Evolutionary conservation across 192 early-diverging fungal genomes (phyloP), one percentile per base, ranked within the genome.

Genomic region (Spizellomyces sp.): DNA sequence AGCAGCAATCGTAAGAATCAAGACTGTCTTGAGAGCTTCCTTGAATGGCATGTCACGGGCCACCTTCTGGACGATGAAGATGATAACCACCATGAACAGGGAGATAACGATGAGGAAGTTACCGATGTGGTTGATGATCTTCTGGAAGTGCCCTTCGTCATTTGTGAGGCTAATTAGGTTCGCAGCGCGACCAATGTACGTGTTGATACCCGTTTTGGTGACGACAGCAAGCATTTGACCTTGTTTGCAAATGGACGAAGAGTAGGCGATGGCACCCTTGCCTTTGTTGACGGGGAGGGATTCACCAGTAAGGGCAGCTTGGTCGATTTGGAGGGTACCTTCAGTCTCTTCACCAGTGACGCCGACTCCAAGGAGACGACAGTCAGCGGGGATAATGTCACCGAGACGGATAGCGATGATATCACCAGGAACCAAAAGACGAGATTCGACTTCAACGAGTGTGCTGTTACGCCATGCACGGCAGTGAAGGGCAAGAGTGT

Each of bases 71-170:
- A 90, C 90, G 59, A 93, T 69, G 72, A 95, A 87, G 72, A 96
- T 90, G 66, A 98, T 90, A 41, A 89, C 10, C 47, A 79, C 82
- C 78, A 84, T 82, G 64, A 75, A 69, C 17, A 78, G 15, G 48
- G 73, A 93, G 74, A 95, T 91, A 68, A 90, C 80, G 52, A 98
- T 90, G 50, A 98, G 82, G 70, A 96, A 95, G 83, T 96, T 94
- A 21, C 96, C 96, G 69, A 98, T 96, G 62, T 85, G 80, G 77
- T 91, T 92, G 85, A 96, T 91, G 60, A 96, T 86, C 81, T 96
- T 98, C 76, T 98, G 96, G 84, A 98, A 98, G 79, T 98, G 96
- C 63, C 96, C 96, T 79, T 92, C 86, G 76, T 98, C 96, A 62
- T 88, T 87, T 59, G 95, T 96, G 66, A 93, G 92, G 10, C 93